Evolutionary conservation across 2,329 filamentous ascomycete species (phyloP).

Genomic region (Colletotrichum eleusines): DNA sequence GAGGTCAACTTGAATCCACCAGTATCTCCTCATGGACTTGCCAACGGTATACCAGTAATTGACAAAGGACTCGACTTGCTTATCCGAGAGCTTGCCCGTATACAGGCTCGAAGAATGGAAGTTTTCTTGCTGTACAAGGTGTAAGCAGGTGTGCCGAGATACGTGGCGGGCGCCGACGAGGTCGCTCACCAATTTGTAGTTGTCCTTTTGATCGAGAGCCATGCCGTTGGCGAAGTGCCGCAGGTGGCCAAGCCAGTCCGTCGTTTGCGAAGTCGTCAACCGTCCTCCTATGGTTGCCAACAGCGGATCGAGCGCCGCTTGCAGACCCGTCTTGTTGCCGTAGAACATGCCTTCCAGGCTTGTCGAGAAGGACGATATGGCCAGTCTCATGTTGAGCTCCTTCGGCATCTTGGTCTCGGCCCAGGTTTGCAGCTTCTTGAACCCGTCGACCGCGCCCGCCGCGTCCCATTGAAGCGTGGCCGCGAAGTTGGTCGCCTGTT

Average conservation of each 20-base stretch:
- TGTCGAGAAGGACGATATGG: conserved; percentile 27
- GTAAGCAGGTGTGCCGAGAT: not conserved
- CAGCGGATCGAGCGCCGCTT: conserved; percentile 43
- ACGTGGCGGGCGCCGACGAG: accelerated
- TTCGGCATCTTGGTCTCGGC: conserved; percentile 38
- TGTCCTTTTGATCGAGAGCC: conserved; percentile 47
- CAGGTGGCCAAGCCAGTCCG: conserved; percentile 49
- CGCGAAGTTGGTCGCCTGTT: conserved; percentile 48
- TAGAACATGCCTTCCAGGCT: conserved; percentile 50
- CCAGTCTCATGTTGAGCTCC: conserved; percentile 49
- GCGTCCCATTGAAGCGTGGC: conserved; percentile 40
- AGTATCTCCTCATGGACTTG: conserved; percentile 47
- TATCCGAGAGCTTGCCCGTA: conserved; percentile 45
- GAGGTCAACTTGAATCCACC: conserved; percentile 52
- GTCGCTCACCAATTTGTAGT: conserved; percentile 41
- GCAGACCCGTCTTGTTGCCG: conserved; percentile 41
- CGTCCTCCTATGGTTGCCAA: conserved; percentile 45
- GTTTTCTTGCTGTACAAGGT: conserved; percentile 44
- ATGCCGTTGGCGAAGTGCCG: conserved; percentile 50
- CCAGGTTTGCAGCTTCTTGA: conserved; percentile 45
- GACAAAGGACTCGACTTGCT: conserved; percentile 44
- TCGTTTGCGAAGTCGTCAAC: conserved; percentile 49
- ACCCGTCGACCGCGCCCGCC: not conserved
- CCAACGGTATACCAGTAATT: conserved; percentile 47
- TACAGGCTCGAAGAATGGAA: conserved; percentile 49